A percentile compares a stretch with the other conserved stretches of the same genome.
phyloP scores from a whole-genome alignment of 805 yeast species.

The Yamadazyma kitorensis region DNA sequence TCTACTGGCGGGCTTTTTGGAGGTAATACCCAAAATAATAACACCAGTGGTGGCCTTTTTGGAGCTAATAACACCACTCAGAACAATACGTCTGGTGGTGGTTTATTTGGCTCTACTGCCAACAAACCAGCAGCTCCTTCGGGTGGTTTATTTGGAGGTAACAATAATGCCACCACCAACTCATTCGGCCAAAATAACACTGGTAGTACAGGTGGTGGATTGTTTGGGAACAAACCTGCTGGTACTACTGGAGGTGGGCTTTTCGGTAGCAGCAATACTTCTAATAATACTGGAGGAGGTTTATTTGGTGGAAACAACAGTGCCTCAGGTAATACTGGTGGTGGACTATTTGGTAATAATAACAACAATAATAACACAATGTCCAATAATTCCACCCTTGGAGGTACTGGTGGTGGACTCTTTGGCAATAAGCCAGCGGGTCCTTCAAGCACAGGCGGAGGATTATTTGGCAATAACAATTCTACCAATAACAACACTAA shows the following conservation, averaged over 20 bases:
- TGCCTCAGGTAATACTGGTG: constrained; percentile 18
- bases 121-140: constrained; percentile 21
- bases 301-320: constrained; percentile 16
- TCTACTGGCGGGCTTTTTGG: constrained; percentile 20
- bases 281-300: constrained; percentile 21
- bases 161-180: constrained; percentile 11
- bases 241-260: constrained; percentile 35
- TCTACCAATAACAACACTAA: constrained; percentile 13
- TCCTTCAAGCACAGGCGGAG: constrained; percentile 14
- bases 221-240: constrained; percentile 21
- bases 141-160: constrained; percentile 14
- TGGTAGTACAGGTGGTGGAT: constrained; percentile 15
- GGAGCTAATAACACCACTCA: constrained; percentile 9
- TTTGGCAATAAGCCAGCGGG: constrained; percentile 12
- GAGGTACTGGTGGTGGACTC: constrained; percentile 11
- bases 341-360: constrained; percentile 21
- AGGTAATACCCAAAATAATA: constrained; percentile 7
- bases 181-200: neutral
- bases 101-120: constrained; percentile 36
- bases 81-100: constrained; percentile 19
- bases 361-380: constrained; percentile 17
- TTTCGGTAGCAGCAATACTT: constrained; percentile 29
- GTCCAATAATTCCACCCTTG: constrained; percentile 9
- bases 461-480: constrained; percentile 36
- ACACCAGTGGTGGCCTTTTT: constrained; percentile 23